Base-by-base conservation (phyloP, 257 asterid genomes). In the Lithospermum erythrorhizon region DNA sequence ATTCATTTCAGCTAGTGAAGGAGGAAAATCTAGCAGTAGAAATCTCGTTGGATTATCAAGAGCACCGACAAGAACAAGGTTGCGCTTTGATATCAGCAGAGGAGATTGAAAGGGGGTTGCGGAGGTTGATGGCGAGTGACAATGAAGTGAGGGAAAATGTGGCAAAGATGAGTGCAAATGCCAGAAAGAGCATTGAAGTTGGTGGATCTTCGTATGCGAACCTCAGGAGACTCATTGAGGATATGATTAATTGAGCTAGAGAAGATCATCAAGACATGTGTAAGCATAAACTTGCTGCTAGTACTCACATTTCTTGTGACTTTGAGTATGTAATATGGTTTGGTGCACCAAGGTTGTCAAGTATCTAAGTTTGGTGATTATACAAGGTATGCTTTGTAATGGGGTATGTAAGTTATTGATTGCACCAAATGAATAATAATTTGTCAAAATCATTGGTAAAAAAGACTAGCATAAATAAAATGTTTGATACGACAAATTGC, bases 101-200 rank as follows among this genome's bases (percentile, higher is more conserved):
- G 9, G 70, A 64, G 20, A 70, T 70, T 0, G 74, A 70, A 20
- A 64, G 35, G 14, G 74, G 70, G 16, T 23, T 70, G 53, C 63
- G 62, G 58, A 63, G 54, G 7, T 62, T 70, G 19, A 70, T 70
- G 74, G 70, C 58, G 55, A 52, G 62, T 47, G 74, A 59, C 1
- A 30, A 58, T 70, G 70, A 58, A 58, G 58, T 45, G 21, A 63
- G 62, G 62, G 51, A 53, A 21, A 64, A 54, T 27, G 70, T 70
- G 19, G 51, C 29, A n/a, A 59, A 58, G 11, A 58, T 70, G 57
- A 70, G 58, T 4, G 60, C 15, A 6, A 58, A 53, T 56, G 57
- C 66, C 9, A 24, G 66, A 32, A 21, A 21, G 18, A 53, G 61
- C 20, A 22, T 70, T 21, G 22, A 49, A n/a, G 45, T 20, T 8